A percentile compares a stretch with the other conserved stretches of the same genome.
phyloP scores from a whole-genome alignment of 129 eudicot genomes.

The Calendula officinalis region DNA sequence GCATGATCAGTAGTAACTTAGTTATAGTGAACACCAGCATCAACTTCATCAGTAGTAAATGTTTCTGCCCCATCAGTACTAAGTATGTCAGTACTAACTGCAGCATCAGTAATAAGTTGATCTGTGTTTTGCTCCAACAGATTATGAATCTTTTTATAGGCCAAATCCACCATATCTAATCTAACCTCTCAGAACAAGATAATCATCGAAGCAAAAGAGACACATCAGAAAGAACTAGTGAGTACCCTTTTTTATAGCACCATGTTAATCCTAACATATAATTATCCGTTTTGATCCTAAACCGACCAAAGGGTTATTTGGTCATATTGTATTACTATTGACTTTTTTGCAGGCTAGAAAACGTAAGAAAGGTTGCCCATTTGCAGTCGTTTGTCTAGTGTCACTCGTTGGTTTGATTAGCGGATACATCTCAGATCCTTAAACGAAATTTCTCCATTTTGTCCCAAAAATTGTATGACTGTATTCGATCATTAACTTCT shows the following conservation, averaged over 20 bases:
- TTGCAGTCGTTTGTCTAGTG: slow-evolving; percentile 53
- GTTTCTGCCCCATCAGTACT: too few relatives aligned
- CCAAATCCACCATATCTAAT: slow-evolving; percentile 43
- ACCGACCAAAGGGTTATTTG: not conserved
- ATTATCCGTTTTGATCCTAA: not conserved
- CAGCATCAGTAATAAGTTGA: too few relatives aligned
- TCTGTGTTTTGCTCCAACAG: too few relatives aligned
- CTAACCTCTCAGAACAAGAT: slow-evolving; percentile 51
- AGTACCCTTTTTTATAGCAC: slow-evolving; percentile 10
- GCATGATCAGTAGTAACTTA: too few relatives aligned
- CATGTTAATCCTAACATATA: not conserved
- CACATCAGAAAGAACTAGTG: slow-evolving; percentile 55
- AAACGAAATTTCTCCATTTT: slow-evolving; percentile 10
- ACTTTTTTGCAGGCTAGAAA: slow-evolving; percentile 36
- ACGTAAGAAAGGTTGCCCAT: slow-evolving; percentile 55
- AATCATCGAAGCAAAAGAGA: slow-evolving; percentile 47
- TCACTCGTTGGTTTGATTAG: slow-evolving; percentile 47
- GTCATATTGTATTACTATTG: too few relatives aligned
- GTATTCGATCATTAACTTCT: slow-evolving; percentile 3
- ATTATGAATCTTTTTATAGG: slow-evolving; percentile 37
- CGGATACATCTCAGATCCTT: slow-evolving; percentile 50
- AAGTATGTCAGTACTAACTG: too few relatives aligned
- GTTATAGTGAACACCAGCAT: too few relatives aligned
- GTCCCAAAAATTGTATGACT: slow-evolving; percentile 3
- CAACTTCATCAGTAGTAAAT: too few relatives aligned